These are phyloP conservation scores for Tripterygium wilfordii DNA, from an alignment of 177 flowering plant genomes.

Conservation along the genomic window DNA sequence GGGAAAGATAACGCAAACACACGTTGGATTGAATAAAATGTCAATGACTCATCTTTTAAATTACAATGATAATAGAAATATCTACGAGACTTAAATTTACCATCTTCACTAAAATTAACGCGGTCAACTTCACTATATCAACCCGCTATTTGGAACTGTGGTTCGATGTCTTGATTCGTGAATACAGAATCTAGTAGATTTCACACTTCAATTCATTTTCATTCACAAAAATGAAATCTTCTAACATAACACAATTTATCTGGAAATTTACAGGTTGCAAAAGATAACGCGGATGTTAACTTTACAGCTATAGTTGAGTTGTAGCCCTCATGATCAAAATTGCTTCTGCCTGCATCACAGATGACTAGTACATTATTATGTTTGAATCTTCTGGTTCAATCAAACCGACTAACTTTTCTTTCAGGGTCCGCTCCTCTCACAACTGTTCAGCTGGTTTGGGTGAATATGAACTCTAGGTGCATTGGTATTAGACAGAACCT, in stretches of 20 bases:
- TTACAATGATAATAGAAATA: too few relatives aligned
- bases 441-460: conserved; percentile 64
- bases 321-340: conserved; percentile 64
- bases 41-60: too few relatives aligned
- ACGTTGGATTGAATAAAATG: too few relatives aligned
- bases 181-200: too few relatives aligned
- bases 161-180: too few relatives aligned
- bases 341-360: conserved; percentile 57
- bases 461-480: conserved; percentile 67
- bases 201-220: too few relatives aligned
- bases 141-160: too few relatives aligned
- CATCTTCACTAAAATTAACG: too few relatives aligned
- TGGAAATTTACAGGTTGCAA: conserved; percentile 48
- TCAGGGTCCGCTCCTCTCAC: conserved; percentile 61
- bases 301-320: conserved; percentile 48
- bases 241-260: neutral
- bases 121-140: too few relatives aligned
- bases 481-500: conserved; percentile 55
- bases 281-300: conserved; percentile 65
- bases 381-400: neutral
- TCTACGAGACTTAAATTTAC: too few relatives aligned
- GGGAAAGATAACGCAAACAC: too few relatives aligned
- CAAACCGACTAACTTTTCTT: neutral
- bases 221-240: neutral
- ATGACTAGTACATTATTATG: conserved; percentile 19